A percentile compares a stretch with the other conserved stretches of the same genome.
Evolutionary conservation across 768 basidiomycete species (phyloP).

Genomic region (Paxillus rubicundulus): DNA sequence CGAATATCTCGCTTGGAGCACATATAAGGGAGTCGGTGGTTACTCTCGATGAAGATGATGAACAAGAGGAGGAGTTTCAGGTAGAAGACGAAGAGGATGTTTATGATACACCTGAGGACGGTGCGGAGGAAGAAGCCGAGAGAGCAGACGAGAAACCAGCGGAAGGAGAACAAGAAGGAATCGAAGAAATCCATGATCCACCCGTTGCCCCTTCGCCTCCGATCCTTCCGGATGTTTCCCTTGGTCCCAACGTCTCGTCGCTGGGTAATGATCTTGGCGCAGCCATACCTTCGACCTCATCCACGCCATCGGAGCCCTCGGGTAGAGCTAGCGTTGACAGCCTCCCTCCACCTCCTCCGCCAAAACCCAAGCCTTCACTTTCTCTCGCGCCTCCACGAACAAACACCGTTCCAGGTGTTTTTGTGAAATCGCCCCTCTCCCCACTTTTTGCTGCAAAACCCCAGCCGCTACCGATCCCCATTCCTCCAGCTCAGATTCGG

Average conservation of each 20-base stretch:
- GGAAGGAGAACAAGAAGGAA: background rate
- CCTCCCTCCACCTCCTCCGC: constrained; percentile 20
- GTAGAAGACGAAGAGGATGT: background rate
- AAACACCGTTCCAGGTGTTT: constrained; percentile 21
- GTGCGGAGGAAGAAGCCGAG: background rate
- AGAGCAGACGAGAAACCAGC: background rate
- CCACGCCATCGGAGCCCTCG: constrained; percentile 6
- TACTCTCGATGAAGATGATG: constrained; percentile 11
- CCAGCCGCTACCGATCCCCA: constrained; percentile 26
- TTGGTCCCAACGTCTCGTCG: constrained; percentile 8
- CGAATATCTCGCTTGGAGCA: constrained; percentile 17
- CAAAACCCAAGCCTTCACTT: constrained; percentile 16
- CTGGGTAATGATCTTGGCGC: constrained; percentile 10
- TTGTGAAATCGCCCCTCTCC: constrained; percentile 23
- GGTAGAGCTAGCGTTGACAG: constrained; percentile 12
- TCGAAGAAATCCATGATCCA: background rate
- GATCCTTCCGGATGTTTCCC: constrained; percentile 13
- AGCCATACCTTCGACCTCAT: background rate
- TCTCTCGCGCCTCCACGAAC: constrained; percentile 16
- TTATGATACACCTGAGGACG: background rate
- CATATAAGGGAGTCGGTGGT: constrained; percentile 4
- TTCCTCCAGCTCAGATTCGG: constrained; percentile 27
- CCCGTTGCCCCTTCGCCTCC: constrained; percentile 4
- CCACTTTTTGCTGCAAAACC: constrained; percentile 23
- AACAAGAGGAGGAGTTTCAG: constrained; percentile 6